phyloP scores from a whole-genome alignment of 257 asterid species.

The Apocynum venetum region DNA sequence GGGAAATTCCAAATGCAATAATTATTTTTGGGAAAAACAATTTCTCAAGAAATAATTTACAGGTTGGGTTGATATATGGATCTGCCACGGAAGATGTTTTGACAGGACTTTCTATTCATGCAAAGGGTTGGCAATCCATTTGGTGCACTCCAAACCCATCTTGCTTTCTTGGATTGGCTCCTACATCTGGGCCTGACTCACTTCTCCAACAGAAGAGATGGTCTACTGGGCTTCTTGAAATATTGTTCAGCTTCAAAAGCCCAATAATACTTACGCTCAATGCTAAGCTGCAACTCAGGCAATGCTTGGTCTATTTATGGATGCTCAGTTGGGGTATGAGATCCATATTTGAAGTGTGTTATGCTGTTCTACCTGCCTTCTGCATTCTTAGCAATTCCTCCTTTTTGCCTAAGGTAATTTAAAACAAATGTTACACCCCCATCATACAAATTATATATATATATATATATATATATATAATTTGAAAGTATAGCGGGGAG shows the following conservation, averaged over 20 bases:
- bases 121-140: slow-evolving; percentile 30
- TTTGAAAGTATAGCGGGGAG: too few relatives aligned
- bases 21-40: too few relatives aligned
- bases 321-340: slow-evolving; percentile 23
- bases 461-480: too few relatives aligned
- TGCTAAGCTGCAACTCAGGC: slow-evolving; percentile 21
- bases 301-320: slow-evolving; percentile 29
- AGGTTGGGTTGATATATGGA: slow-evolving; percentile 43
- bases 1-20: too few relatives aligned
- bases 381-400: slow-evolving; percentile 29
- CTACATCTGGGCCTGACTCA: slow-evolving; percentile 25
- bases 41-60: too few relatives aligned
- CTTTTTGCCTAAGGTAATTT: slow-evolving; percentile 29
- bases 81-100: slow-evolving; percentile 28
- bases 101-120: slow-evolving; percentile 31
- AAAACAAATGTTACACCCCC: not conserved
- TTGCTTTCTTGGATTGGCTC: slow-evolving; percentile 36
- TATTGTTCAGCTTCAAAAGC: slow-evolving; percentile 13
- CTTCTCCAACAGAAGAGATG: slow-evolving; percentile 36
- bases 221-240: slow-evolving; percentile 37
- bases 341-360: slow-evolving; percentile 30
- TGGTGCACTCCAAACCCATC: slow-evolving; percentile 28
- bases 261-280: slow-evolving; percentile 19
- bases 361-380: slow-evolving; percentile 35
- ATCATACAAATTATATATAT: too few relatives aligned